Conservation (phyloP, 306 rosid genomes). For the Cicer arietinum region DNA sequence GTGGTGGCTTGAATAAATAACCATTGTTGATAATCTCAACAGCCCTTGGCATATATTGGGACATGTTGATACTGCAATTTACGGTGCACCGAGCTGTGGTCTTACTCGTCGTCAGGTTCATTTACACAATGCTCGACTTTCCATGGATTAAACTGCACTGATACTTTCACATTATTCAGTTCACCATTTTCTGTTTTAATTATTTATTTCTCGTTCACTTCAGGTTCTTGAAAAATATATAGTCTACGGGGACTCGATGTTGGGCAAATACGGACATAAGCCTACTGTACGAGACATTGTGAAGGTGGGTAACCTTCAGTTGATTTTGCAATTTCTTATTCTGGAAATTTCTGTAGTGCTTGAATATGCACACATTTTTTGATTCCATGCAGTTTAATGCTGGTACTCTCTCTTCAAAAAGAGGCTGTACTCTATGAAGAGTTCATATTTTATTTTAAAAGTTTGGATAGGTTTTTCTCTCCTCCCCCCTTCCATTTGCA, state of each 20-base stretch:
- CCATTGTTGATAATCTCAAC: conserved; percentile 44
- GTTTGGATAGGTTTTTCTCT: background rate
- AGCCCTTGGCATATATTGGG: conserved; percentile 94
- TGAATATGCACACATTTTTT: conserved; percentile 1
- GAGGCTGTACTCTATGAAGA: conserved; percentile 6
- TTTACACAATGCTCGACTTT: conserved; percentile 48
- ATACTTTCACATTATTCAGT: conserved; percentile 31
- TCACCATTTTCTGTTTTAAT: conserved; percentile 34
- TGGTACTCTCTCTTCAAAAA: background rate
- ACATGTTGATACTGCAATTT: conserved; percentile 82
- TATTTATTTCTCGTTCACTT: conserved; percentile 24
- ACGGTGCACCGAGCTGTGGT: conserved; percentile 72
- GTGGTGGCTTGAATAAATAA: conserved; percentile 37
- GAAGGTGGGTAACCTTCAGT: conserved; percentile 62
- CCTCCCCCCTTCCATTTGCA: conserved; percentile 23
- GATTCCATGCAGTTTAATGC: conserved; percentile 15
- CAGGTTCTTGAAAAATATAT: conserved; percentile 83
- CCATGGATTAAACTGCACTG: conserved; percentile 35
- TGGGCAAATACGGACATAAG: conserved; percentile 78
- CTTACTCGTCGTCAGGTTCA: conserved; percentile 93
- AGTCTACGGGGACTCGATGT: conserved; percentile 80
- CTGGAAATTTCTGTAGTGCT: conserved; percentile 30
- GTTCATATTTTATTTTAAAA: conserved; percentile 26
- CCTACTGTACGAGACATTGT: conserved; percentile 79
- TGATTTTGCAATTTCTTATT: conserved; percentile 13